Conservation (phyloP, 345 rosid genomes). For the Bruguiera gymnorhiza region DNA sequence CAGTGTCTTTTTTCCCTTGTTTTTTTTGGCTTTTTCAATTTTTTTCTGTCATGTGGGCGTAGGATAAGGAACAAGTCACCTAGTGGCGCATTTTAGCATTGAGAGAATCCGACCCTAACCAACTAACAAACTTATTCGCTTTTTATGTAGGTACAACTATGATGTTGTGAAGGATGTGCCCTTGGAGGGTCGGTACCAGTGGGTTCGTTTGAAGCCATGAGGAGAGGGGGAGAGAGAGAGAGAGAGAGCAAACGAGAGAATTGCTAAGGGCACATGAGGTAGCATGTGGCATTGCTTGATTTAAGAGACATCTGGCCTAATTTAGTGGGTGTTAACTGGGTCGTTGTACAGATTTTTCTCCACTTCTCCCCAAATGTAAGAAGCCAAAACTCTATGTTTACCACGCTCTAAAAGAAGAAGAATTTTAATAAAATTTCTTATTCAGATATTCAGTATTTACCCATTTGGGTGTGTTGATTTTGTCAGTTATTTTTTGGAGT, state of each 20-base stretch:
- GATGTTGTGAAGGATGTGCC: conserved; percentile 66
- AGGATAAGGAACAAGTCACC: conserved; percentile 28
- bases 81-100: conserved; percentile 23
- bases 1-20: background rate
- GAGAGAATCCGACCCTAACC: conserved; percentile 26
- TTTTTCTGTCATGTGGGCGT: conserved; percentile 22
- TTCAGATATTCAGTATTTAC: too few relatives aligned
- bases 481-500: conserved; percentile 12
- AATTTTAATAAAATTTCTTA: too few relatives aligned
- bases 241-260: background rate
- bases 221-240: background rate
- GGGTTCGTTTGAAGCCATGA: conserved; percentile 50
- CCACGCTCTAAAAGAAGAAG: too few relatives aligned
- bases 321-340: background rate
- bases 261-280: conserved; percentile 18
- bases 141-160: conserved; percentile 63
- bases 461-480: background rate
- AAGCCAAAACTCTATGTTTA: too few relatives aligned
- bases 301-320: background rate
- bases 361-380: background rate
- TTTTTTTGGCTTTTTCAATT: too few relatives aligned
- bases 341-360: background rate
- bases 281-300: conserved; percentile 11
- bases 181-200: conserved; percentile 63
- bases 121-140: conserved; percentile 37